A percentile compares a stretch with the other conserved stretches of the same genome.
Conservation (phyloP, 768 basidiomycete species). For the Pulveroboletus sp. region DNA sequence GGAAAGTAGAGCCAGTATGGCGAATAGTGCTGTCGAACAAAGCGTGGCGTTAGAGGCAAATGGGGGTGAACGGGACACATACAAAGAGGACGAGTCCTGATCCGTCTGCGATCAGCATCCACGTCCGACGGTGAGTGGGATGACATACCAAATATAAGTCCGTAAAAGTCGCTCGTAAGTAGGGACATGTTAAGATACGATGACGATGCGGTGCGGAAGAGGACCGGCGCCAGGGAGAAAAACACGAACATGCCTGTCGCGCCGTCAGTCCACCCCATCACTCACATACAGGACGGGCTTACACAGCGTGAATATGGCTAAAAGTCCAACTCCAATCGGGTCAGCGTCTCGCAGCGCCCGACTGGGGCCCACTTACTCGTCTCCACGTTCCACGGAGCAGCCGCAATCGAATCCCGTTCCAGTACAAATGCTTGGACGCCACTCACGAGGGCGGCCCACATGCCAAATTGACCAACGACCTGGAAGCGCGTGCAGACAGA, state of each 20-base stretch:
- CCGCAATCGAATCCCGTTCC: slow-evolving; percentile 60
- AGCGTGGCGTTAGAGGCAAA: neutral
- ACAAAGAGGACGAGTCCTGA: slow-evolving; percentile 51
- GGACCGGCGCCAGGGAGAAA: slow-evolving; percentile 76
- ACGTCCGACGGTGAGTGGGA: neutral
- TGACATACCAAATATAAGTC: slow-evolving; percentile 60
- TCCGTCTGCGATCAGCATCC: neutral
- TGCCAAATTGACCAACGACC: slow-evolving; percentile 81
- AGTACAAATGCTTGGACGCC: slow-evolving; percentile 68
- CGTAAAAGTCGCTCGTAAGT: slow-evolving; percentile 86
- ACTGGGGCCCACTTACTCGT: slow-evolving; percentile 45
- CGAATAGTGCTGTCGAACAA: slow-evolving; percentile 54
- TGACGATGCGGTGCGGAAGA: slow-evolving; percentile 81
- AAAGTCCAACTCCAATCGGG: slow-evolving; percentile 39
- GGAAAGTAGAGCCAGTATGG: slow-evolving; percentile 90
- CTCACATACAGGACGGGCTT: neutral
- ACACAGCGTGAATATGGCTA: slow-evolving; percentile 43
- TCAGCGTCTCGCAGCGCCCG: slow-evolving; percentile 33
- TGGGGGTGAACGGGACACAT: slow-evolving; percentile 10
- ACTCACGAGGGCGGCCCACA: slow-evolving; percentile 77
- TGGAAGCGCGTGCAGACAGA: slow-evolving; percentile 14
- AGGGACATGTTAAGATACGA: slow-evolving; percentile 81
- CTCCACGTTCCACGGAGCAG: slow-evolving; percentile 63
- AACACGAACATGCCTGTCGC: slow-evolving; percentile 65
- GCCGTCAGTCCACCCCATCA: neutral